These are phyloP conservation scores for Erythrobasidium yunnanense DNA, from an alignment of 768 basidiomycete genomes.

Conservation along the genomic window DNA sequence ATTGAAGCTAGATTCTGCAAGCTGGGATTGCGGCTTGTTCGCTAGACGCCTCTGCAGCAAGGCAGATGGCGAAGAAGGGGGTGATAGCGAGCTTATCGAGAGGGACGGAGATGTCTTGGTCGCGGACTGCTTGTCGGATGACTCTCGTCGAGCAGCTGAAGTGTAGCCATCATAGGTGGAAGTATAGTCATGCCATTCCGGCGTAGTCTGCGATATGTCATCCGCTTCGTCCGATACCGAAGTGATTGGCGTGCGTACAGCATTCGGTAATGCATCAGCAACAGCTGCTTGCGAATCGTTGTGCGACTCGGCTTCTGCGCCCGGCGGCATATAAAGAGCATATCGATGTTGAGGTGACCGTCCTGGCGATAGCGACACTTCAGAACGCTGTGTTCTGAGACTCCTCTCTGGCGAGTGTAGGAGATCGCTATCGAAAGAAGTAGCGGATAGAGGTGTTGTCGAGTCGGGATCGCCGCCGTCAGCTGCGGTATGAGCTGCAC, in stretches of 20 bases:
- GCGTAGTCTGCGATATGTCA: too few species aligned
- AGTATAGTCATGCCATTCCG: too few species aligned
- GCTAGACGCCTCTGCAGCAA: background rate
- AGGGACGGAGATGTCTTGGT: background rate
- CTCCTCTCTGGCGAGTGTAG: background rate
- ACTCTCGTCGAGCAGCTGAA: too few species aligned
- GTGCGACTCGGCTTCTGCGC: too few species aligned
- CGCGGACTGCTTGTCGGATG: too few species aligned
- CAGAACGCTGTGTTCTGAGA: too few species aligned
- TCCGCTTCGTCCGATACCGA: too few species aligned
- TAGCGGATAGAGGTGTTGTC: background rate
- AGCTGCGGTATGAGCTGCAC: background rate
- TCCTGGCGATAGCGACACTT: background rate
- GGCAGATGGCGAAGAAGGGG: background rate
- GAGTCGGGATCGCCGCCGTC: background rate
- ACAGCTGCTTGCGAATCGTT: too few species aligned
- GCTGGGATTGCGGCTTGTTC: background rate
- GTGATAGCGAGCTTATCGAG: background rate
- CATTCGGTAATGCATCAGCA: too few species aligned
- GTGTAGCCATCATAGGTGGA: too few species aligned
- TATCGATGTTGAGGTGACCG: background rate
- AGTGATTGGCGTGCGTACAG: too few species aligned
- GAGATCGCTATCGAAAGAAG: background rate
- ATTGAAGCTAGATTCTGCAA: background rate
- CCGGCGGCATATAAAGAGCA: background rate